Evolutionary conservation across 2,329 filamentous ascomycete species (phyloP), one percentile per base, ranked within the genome.

Genomic region (Aspergillus glaucus): DNA sequence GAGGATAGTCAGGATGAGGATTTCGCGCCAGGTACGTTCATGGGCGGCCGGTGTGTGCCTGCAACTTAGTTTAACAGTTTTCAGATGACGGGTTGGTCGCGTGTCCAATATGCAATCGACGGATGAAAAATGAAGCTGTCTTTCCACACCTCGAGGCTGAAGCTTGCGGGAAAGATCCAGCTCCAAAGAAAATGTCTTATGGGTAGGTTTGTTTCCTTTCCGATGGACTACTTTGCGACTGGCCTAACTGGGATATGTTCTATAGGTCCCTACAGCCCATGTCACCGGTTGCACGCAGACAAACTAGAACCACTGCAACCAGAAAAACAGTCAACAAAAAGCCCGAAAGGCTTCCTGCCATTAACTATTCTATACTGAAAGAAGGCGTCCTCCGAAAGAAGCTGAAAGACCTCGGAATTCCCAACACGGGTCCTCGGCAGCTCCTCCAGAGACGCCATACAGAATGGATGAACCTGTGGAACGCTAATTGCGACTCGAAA

Each of bases 401-500:
- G 69, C 73, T 98, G 39, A 67, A 75, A 15, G 89, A 95, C 2
- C 75, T 93, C 1, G 89, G 91, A 1, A 84, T 97, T 49, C 85
- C 88, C 0, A 79, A 77, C 8, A 76, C 73, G 51, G 93, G 93
- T 1, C 69, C 78, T 0, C 85, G 85, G 42, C 73, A 78, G 42
- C 75, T 91, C 1, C 75, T 97, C 47, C 86, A 92, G 64, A 80
- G 79, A 55, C 81, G 94, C 15, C 91, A 97, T 62, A 88, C 81
- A 21, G 93, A 98, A 68, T 98, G 91, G 91, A 79, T 93, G 45
- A 96, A 93, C 34, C 72, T 98, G 15, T 96, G 89, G 86, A 98
- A 98, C 66, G 88, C 94, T 9, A 98, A 98, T 64, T 95, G 90
- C 69, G 93, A 98, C 67, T 86, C 91, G 2, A 80, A 79, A 32